phyloP scores from a whole-genome alignment of 2,329 filamentous ascomycete species.

The Pyrenochaeta sp. region DNA sequence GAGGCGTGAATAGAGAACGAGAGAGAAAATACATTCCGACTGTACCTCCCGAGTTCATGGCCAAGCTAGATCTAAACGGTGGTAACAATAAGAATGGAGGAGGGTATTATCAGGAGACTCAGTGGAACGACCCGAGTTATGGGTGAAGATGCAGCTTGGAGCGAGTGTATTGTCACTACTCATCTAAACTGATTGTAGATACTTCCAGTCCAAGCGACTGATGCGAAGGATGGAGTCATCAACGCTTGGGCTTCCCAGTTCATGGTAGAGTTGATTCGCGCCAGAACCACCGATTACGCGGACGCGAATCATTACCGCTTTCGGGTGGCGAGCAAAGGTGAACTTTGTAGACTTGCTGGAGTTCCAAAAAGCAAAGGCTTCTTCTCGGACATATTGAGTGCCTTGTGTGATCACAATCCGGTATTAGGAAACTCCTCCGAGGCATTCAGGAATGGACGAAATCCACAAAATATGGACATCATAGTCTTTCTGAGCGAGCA shows the following conservation, averaged over 20 bases:
- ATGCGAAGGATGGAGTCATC: constrained; percentile 9
- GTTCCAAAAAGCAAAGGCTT: background rate
- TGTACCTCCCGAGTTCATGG: constrained; percentile 90
- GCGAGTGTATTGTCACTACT: constrained; percentile 5
- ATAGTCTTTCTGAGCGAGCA: background rate
- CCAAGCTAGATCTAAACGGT: constrained; percentile 75
- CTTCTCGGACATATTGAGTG: background rate
- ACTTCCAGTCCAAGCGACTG: constrained; percentile 10
- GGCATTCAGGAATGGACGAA: background rate
- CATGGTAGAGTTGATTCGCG: background rate
- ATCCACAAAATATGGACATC: background rate
- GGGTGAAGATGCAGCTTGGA: constrained; percentile 30
- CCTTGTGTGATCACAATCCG: background rate
- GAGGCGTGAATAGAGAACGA: constrained; percentile 87
- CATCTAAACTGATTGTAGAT: constrained; percentile 8
- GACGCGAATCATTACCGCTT: background rate
- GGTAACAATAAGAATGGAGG: constrained; percentile 43
- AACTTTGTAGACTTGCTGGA: background rate
- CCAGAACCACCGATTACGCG: background rate
- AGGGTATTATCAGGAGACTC: constrained; percentile 41
- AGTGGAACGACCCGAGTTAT: constrained; percentile 47
- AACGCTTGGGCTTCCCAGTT: background rate
- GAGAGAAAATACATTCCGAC: constrained; percentile 96
- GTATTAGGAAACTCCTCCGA: background rate
- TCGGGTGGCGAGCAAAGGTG: background rate